phyloP scores from a whole-genome alignment of 495 filamentous ascomycete species.

The Tuber brumale region DNA sequence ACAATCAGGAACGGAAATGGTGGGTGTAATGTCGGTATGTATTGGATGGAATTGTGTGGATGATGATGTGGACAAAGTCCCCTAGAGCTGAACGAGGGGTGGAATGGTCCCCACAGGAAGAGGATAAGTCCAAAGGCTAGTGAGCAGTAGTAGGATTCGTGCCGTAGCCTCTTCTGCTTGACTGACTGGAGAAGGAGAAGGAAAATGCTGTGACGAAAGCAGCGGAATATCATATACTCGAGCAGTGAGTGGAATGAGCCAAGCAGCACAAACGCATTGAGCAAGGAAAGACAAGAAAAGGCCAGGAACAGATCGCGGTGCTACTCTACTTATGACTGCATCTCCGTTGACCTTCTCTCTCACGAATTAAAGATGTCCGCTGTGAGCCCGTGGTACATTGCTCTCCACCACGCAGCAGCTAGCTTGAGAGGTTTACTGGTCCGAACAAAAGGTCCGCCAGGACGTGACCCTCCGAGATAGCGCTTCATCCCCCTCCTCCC shows the following conservation, averaged over 20 bases:
- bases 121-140: background rate
- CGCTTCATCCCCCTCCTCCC: background rate
- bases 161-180: background rate
- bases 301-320: constrained; percentile 33
- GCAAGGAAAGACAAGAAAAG: constrained; percentile 27
- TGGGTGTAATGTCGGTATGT: background rate
- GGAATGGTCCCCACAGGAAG: background rate
- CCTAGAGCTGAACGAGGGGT: background rate
- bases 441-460: constrained; percentile 22
- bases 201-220: constrained; percentile 24
- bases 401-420: constrained; percentile 25
- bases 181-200: background rate
- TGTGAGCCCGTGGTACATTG: constrained; percentile 30
- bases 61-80: background rate
- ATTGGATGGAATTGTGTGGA: background rate
- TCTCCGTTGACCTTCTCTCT: constrained; percentile 30
- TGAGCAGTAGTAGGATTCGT: background rate
- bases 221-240: constrained; percentile 35
- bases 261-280: constrained; percentile 27
- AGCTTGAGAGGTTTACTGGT: constrained; percentile 34
- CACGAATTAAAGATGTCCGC: constrained; percentile 34
- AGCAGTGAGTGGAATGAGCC: constrained; percentile 5
- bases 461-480: constrained; percentile 14
- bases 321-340: constrained; percentile 37
- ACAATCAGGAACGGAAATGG: background rate